Evolutionary conservation across 768 basidiomycete genomes (phyloP).

Genomic region (Russula vinacea): DNA sequence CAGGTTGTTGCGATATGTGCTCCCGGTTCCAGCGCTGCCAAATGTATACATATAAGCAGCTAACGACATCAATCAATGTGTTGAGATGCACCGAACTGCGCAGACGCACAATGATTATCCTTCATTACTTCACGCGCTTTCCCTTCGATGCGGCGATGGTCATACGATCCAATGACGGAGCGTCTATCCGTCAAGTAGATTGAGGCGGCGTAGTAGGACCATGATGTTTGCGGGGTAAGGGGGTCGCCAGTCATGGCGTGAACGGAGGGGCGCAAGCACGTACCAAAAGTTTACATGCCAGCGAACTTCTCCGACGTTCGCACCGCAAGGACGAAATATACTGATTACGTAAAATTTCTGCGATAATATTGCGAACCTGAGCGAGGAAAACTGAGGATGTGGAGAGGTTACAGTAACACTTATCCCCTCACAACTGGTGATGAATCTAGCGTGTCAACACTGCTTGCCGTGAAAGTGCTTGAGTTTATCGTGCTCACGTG

Average conservation of each 20-base stretch:
- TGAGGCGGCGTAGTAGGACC: slow-evolving; percentile 13
- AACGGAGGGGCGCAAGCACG: not conserved
- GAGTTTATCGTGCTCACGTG: too few relatives aligned
- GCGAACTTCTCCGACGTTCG: too few relatives aligned
- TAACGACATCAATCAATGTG: slow-evolving; percentile 32
- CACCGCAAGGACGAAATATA: too few relatives aligned
- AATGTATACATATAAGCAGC: slow-evolving; percentile 71
- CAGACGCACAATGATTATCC: slow-evolving; percentile 48
- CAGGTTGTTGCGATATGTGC: slow-evolving; percentile 65
- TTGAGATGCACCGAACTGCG: too few relatives aligned
- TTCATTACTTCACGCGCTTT: slow-evolving; percentile 63
- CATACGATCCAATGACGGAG: slow-evolving; percentile 53
- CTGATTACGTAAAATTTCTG: too few relatives aligned
- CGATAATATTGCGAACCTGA: too few relatives aligned
- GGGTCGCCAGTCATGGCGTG: not conserved
- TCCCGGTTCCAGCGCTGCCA: slow-evolving; percentile 69
- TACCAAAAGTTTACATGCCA: too few relatives aligned
- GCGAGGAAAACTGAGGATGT: too few relatives aligned
- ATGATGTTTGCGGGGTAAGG: slow-evolving; percentile 1
- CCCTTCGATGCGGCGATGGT: slow-evolving; percentile 60
- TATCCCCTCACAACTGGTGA: too few relatives aligned
- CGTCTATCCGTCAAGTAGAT: slow-evolving; percentile 1
- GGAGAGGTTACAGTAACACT: too few relatives aligned
- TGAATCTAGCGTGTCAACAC: too few relatives aligned
- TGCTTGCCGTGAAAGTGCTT: too few relatives aligned